A percentile compares a stretch with the other conserved stretches of the same genome.
Evolutionary conservation across 805 yeast genomes (phyloP).

Genomic region (Cyberlindnera euphorbiiphila): DNA sequence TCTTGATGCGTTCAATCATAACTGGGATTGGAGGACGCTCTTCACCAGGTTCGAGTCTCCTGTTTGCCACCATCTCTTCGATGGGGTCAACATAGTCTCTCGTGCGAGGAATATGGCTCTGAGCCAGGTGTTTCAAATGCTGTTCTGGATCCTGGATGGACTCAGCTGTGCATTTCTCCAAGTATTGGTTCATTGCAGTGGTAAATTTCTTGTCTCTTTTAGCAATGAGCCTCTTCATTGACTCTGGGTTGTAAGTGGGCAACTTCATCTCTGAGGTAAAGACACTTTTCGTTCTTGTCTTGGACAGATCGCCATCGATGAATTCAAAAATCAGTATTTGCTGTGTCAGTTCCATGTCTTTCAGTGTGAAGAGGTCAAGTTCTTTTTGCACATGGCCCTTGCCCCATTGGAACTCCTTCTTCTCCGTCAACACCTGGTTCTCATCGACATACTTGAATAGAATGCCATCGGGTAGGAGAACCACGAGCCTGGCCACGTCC

Average conservation of each 20-base stretch:
- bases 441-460: constrained; percentile 76
- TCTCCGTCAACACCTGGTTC: constrained; percentile 48
- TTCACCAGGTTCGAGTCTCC: constrained; percentile 21
- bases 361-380: constrained; percentile 46
- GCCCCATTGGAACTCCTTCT: constrained; percentile 34
- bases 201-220: constrained; percentile 54
- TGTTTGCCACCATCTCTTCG: constrained; percentile 45
- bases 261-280: constrained; percentile 42
- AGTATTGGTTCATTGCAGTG: constrained; percentile 34
- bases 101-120: constrained; percentile 42
- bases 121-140: constrained; percentile 36
- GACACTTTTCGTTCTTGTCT: constrained; percentile 43
- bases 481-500: constrained; percentile 64
- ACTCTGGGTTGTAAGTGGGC: constrained; percentile 50
- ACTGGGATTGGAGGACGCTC: constrained; percentile 43
- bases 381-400: constrained; percentile 55
- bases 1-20: constrained; percentile 47
- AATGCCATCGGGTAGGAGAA: constrained; percentile 64
- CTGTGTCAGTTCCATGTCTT: constrained; percentile 35
- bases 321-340: constrained; percentile 74
- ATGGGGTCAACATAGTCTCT: constrained; percentile 58
- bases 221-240: constrained; percentile 56
- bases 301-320: constrained; percentile 57
- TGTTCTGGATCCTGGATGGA: constrained; percentile 38
- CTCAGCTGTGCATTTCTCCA: constrained; percentile 29